These are phyloP conservation scores for Colletotrichum tropicicola DNA, from an alignment of 2,329 filamentous ascomycete genomes.

Conservation along the genomic window DNA sequence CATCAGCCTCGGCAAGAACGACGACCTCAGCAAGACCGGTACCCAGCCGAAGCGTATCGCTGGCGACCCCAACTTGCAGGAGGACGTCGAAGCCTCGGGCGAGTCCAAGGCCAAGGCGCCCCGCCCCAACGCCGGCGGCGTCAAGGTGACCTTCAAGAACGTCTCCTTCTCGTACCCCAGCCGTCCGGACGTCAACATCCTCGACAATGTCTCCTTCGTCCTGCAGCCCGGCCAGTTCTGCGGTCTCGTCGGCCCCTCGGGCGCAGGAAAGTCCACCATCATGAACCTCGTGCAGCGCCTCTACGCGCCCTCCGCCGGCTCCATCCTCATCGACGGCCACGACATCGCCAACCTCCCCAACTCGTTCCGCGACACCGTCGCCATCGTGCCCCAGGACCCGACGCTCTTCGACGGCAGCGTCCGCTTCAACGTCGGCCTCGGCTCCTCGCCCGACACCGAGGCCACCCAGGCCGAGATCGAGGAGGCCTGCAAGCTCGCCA, in stretches of 20 bases:
- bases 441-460: conserved; percentile 61
- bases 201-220: conserved; percentile 46
- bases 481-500: conserved; percentile 72
- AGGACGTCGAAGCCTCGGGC: conserved; percentile 53
- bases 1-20: conserved; percentile 37
- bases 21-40: conserved; percentile 38
- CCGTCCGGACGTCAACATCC: conserved; percentile 61
- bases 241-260: conserved; percentile 54
- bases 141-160: conserved; percentile 59
- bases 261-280: conserved; percentile 58
- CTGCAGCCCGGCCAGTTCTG: conserved; percentile 49
- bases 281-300: conserved; percentile 61
- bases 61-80: conserved; percentile 48
- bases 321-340: conserved; percentile 59
- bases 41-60: conserved; percentile 30
- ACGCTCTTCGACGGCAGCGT: conserved; percentile 67
- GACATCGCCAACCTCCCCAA: conserved; percentile 46
- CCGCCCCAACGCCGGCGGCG: conserved; percentile 33
- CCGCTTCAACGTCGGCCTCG: conserved; percentile 64
- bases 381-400: conserved; percentile 66
- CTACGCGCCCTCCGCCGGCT: conserved; percentile 59
- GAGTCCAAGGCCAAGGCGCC: conserved; percentile 33
- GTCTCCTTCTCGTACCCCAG: conserved; percentile 70
- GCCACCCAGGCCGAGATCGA: conserved; percentile 69
- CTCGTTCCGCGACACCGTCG: conserved; percentile 60